Percentiles rank a stretch among this genome's conserved stretches.
Evolutionary conservation across 75 land plant species (phyloP).

Genomic region (Pinus tabuliformis): DNA sequence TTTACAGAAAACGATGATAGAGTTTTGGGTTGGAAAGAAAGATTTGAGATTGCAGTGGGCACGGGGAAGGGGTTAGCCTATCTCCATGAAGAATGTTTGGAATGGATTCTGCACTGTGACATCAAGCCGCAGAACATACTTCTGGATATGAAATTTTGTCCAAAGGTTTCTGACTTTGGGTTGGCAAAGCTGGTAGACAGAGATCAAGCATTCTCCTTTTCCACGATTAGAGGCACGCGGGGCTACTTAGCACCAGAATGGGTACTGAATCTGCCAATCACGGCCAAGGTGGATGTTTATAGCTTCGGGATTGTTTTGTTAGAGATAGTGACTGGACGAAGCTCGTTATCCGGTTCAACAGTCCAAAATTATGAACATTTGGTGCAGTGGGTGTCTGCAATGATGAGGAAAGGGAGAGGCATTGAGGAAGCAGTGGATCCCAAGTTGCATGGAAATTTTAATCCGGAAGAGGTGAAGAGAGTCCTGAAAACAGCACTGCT

Average conservation of each 20-base stretch:
- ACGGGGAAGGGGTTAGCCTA: background rate
- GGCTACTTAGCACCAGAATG: constrained; percentile 27
- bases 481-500: constrained; percentile 65
- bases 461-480: constrained; percentile 21
- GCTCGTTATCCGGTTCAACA: too few relatives aligned
- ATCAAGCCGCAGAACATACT: too few relatives aligned
- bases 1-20: background rate
- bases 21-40: too few relatives aligned
- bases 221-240: constrained; percentile 18
- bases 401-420: constrained; percentile 24
- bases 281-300: constrained; percentile 7
- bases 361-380: too few relatives aligned
- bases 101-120: too few relatives aligned
- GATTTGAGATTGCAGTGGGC: too few relatives aligned
- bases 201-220: too few relatives aligned
- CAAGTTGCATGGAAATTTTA: constrained; percentile 8
- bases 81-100: background rate
- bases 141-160: too few relatives aligned
- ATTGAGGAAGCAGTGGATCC: constrained; percentile 46
- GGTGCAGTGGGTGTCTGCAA: too few relatives aligned
- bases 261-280: background rate
- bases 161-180: too few relatives aligned
- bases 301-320: background rate
- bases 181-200: too few relatives aligned
- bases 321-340: constrained; percentile 6